Conservation (phyloP, 73 alveolate genomes). For the Paramecium biaurelia region DNA sequence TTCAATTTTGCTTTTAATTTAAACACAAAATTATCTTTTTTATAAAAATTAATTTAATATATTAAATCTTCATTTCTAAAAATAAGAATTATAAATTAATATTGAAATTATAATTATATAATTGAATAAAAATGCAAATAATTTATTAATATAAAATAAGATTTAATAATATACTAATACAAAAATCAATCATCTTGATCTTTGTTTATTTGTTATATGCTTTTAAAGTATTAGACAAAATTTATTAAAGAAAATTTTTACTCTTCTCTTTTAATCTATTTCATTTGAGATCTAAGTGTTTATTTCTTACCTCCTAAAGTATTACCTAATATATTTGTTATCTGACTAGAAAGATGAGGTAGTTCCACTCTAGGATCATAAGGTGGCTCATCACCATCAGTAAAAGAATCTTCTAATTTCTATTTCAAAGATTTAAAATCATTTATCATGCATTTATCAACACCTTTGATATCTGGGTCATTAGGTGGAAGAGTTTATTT, state of each 20-base stretch:
- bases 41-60: too few species aligned
- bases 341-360: not conserved
- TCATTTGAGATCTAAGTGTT: not conserved
- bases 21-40: too few species aligned
- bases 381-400: slow-evolving; percentile 44
- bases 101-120: too few species aligned
- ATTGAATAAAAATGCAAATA: not conserved
- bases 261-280: not conserved
- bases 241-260: not conserved
- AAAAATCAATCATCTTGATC: not conserved
- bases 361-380: slow-evolving; percentile 13
- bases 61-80: not conserved
- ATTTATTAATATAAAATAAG: not conserved
- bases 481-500: not conserved
- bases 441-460: slow-evolving; percentile 34
- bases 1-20: not conserved
- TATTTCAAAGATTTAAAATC: slow-evolving; percentile 25
- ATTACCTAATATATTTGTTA: not conserved
- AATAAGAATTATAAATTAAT: not conserved
- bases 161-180: not conserved
- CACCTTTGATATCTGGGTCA: not conserved
- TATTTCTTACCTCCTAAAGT: not conserved
- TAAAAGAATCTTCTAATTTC: slow-evolving; percentile 19
- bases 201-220: not conserved
- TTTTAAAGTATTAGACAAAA: slow-evolving; percentile 11